phyloP scores from a whole-genome alignment of 1,284 basidiomycete species.

The Boletellus deceptivus region DNA sequence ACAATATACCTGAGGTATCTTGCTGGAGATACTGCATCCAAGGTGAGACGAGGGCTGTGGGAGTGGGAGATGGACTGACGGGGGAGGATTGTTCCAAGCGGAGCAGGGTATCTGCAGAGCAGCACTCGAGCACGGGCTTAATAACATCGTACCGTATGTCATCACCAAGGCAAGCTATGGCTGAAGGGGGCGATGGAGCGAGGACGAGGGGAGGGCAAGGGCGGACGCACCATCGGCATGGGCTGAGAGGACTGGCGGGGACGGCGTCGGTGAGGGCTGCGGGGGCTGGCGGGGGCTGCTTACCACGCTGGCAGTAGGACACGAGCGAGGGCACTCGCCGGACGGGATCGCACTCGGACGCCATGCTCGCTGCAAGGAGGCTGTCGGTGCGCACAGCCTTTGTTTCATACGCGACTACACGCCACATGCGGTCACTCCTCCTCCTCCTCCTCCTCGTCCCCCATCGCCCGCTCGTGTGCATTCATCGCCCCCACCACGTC shows the following conservation, averaged over 20 bases:
- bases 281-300: conserved; percentile 1
- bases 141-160: conserved; percentile 60
- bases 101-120: conserved; percentile 64
- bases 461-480: conserved; percentile 56
- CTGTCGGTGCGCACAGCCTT: background rate
- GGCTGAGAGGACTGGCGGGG: conserved; percentile 45
- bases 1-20: conserved; percentile 54
- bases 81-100: conserved; percentile 66
- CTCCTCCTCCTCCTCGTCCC: conserved; percentile 41
- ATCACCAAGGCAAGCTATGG: conserved; percentile 56
- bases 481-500: conserved; percentile 78
- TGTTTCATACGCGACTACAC: conserved; percentile 21
- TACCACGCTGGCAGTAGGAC: conserved; percentile 44
- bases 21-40: conserved; percentile 50
- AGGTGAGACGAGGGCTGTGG: conserved; percentile 14
- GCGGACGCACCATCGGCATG: conserved; percentile 51
- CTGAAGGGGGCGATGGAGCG: conserved; percentile 34
- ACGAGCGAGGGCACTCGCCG: conserved; percentile 48
- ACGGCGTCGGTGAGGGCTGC: background rate
- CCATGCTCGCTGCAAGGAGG: conserved; percentile 14
- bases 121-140: conserved; percentile 68
- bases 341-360: conserved; percentile 30
- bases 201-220: background rate
- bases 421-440: conserved; percentile 21
- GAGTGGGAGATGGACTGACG: conserved; percentile 42